Conservation (phyloP, 805 yeast species). For the Cephaloascus albidus region DNA sequence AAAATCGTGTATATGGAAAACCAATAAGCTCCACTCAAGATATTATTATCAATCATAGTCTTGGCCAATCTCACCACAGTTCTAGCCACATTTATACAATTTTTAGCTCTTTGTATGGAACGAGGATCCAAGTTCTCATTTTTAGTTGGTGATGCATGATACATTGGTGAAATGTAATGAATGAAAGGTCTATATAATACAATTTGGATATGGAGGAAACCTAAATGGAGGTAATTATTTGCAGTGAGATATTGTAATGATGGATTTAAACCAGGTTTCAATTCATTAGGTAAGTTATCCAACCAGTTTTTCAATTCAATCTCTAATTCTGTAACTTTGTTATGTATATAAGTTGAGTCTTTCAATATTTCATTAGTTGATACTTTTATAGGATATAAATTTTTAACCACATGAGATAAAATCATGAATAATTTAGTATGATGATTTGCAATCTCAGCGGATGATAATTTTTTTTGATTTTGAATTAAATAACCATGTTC, state of each 20-base stretch:
- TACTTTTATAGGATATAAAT: constrained; percentile 65
- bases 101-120: constrained; percentile 66
- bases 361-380: constrained; percentile 13
- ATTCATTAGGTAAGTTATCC: constrained; percentile 55
- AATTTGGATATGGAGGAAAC: constrained; percentile 69
- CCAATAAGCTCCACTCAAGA: constrained; percentile 84
- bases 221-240: constrained; percentile 61
- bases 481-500: constrained; percentile 44
- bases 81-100: constrained; percentile 78
- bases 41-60: constrained; percentile 63
- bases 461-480: constrained; percentile 47
- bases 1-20: constrained; percentile 84
- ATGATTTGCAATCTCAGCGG: constrained; percentile 74
- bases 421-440: constrained; percentile 72
- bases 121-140: constrained; percentile 34
- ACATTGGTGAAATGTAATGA: constrained; percentile 64
- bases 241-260: constrained; percentile 61
- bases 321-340: constrained; percentile 53
- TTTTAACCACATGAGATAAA: constrained; percentile 60
- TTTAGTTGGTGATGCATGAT: constrained; percentile 7
- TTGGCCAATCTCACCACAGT: constrained; percentile 74
- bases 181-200: constrained; percentile 83
- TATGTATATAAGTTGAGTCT: constrained; percentile 25
- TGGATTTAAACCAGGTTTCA: constrained; percentile 66
- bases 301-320: constrained; percentile 65